Percentiles rank a stretch among this genome's conserved stretches.
phyloP scores from a whole-genome alignment of 371 early-diverging fungal genomes.

The Mucor sp. region DNA sequence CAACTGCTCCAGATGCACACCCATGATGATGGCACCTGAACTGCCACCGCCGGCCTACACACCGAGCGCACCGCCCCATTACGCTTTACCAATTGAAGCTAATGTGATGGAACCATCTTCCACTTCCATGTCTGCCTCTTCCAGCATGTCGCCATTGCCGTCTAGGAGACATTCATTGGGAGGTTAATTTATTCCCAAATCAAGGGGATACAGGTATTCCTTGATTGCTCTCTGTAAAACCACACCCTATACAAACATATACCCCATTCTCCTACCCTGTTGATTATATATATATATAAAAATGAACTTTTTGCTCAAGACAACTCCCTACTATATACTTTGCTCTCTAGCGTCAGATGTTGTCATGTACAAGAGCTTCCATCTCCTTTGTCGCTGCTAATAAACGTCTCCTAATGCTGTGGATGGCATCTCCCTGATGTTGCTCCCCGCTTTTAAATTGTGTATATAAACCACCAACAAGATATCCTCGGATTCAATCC shows the following conservation, averaged over 20 bases:
- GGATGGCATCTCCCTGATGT: neutral
- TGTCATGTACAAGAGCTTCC: neutral
- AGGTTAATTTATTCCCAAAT: neutral
- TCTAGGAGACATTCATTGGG: slow-evolving; percentile 26
- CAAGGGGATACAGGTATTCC: slow-evolving; percentile 9
- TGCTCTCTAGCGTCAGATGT: neutral
- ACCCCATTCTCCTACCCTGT: slow-evolving; percentile 4
- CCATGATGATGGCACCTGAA: slow-evolving; percentile 19
- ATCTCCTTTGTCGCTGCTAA: neutral
- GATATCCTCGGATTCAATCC: neutral
- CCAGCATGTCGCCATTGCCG: neutral
- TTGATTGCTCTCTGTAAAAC: neutral
- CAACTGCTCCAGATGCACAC: slow-evolving; percentile 12
- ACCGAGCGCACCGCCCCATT: slow-evolving; percentile 36
- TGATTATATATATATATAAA: no score
- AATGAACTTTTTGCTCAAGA: neutral
- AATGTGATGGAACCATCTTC: neutral
- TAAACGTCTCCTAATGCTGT: neutral
- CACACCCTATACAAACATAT: neutral
- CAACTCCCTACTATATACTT: neutral
- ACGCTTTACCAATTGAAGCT: slow-evolving; percentile 23
- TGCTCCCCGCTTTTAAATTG: no score
- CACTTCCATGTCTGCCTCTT: neutral
- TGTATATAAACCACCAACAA: neutral
- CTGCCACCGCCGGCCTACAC: slow-evolving; percentile 39